Conservation (phyloP, 371 early-diverging fungal species). For the Dichotomocladium elegans region DNA sequence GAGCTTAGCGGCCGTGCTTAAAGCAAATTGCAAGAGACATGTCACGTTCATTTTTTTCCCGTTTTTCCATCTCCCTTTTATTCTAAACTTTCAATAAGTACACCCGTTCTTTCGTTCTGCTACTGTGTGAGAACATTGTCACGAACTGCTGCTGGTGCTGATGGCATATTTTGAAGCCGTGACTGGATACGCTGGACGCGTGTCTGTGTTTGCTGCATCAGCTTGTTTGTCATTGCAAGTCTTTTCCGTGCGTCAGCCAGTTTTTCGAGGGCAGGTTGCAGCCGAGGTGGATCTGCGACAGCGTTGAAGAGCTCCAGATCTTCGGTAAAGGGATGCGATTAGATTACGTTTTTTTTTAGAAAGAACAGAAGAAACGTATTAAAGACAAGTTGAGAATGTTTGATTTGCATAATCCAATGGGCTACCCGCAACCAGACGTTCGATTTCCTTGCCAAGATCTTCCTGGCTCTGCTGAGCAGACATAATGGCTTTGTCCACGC, state of each 20-base stretch:
- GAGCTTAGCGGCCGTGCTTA: constrained; percentile 52
- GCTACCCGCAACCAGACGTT: constrained; percentile 51
- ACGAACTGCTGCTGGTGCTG: not conserved
- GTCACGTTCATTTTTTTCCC: no score
- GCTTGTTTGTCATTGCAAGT: constrained; percentile 36
- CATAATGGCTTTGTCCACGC: constrained; percentile 51
- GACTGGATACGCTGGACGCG: constrained; percentile 46
- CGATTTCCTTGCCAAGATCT: constrained; percentile 56
- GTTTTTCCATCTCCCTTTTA: not conserved
- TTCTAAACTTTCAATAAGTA: not conserved
- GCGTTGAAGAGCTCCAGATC: constrained; percentile 49
- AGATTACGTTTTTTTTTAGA: no score
- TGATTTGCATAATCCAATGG: not conserved
- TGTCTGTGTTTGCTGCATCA: constrained; percentile 43
- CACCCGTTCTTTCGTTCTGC: not conserved
- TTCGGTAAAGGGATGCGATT: not conserved
- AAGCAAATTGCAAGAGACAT: no score
- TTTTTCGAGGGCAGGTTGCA: constrained; percentile 48
- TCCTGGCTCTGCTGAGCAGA: constrained; percentile 51
- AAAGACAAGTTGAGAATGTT: no score
- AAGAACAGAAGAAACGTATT: no score
- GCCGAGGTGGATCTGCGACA: constrained; percentile 50
- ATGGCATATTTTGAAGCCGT: constrained; percentile 2
- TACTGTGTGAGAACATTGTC: not conserved
- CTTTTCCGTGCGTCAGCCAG: constrained; percentile 45